Base-by-base conservation (phyloP, 2,329 filamentous ascomycete species). In the Penicillium nordicum region DNA sequence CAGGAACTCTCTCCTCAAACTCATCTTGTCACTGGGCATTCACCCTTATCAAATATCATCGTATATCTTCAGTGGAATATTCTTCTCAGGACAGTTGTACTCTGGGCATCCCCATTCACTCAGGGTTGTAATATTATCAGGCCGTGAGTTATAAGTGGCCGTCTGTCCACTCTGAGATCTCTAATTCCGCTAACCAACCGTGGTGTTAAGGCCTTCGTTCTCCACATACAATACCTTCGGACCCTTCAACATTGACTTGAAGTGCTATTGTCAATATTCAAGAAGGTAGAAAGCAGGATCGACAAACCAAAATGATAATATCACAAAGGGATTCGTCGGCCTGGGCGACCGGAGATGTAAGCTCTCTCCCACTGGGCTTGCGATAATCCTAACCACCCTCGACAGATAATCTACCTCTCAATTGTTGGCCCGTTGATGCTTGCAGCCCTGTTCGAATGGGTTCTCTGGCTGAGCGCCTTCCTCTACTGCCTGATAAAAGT, bases 391-490 rank as follows among this genome's bases (percentile, higher is more conserved):
- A 37, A 57, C 48, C n/a, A 25, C 14, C 21, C 21, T 10, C 9
- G 16, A 29, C 32, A 97, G 90, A 92, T 96, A 65, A 79, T 93
- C 55, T 97, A 95, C 72, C 88, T 92, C 9, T 79, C 86, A 54
- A 88, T 97, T 63, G 83, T 97, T 36, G 90, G 90, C 18, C 74
- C 88, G 7, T 80, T 97, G 48, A 91, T 97, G 86, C 67, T 94
- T 25, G 89, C 89, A 57, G 93, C 93, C 2, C 80, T 92, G 30
- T 79, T 97, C 9, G 93, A 97, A 77, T 97, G 94, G 92, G 86
- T 96, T 58, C 83, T 97, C 14, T 97, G 92, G 91, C 82, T 97
- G 40, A 86, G 88, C n/a, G 92, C 93, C 4, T 97, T 97, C 70
- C 71, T 94, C 60, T 97, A 97, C 75, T 97, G 93, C 71, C 79